phyloP scores from a whole-genome alignment of 345 rosid genomes.

The Eucalyptus victrix region DNA sequence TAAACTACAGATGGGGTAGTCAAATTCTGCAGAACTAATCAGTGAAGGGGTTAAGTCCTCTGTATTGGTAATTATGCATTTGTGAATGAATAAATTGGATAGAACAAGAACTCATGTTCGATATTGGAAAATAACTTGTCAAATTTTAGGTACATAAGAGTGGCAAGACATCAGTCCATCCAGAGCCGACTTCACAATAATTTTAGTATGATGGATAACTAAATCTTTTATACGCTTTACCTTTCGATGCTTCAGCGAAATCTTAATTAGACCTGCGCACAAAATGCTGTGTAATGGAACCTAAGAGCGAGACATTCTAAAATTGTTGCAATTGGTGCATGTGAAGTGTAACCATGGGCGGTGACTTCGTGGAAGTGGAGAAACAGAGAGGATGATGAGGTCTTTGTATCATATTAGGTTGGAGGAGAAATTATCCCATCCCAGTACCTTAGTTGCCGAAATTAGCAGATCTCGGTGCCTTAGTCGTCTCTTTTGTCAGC shows the following conservation, averaged over 20 bases:
- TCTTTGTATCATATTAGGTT: background rate
- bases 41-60: background rate
- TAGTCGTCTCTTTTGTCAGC: background rate
- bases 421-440: background rate
- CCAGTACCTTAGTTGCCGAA: background rate
- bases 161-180: background rate
- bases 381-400: background rate
- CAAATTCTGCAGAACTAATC: background rate
- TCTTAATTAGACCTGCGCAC: background rate
- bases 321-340: background rate
- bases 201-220: background rate
- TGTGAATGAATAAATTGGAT: background rate
- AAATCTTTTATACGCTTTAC: background rate
- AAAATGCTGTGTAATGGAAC: background rate
- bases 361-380: background rate
- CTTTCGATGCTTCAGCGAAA: background rate
- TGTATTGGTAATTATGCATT: too few relatives aligned
- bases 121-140: background rate
- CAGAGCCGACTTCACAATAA: background rate
- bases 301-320: background rate
- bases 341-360: background rate
- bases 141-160: background rate
- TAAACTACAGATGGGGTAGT: slow-evolving; percentile 85
- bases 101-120: background rate
- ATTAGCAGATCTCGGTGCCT: background rate